Percentiles rank a stretch among this genome's conserved stretches.
These are phyloP conservation scores for Kazachstania psychrophila DNA, from an alignment of 805 yeast species.

Conservation along the genomic window DNA sequence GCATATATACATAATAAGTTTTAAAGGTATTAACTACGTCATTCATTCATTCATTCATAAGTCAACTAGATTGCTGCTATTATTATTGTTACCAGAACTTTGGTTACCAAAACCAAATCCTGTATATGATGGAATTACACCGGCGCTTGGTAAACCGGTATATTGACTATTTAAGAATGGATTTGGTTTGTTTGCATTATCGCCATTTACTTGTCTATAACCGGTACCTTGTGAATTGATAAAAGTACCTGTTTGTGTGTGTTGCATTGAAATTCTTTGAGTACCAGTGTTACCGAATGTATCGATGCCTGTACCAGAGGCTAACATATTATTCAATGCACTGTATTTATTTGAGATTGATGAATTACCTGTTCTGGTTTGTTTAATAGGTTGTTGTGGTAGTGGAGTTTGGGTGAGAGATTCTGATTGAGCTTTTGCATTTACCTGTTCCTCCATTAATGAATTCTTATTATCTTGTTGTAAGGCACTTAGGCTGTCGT, in stretches of 20 bases:
- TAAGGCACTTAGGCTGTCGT: conserved; percentile 7
- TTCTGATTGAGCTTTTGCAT: neutral
- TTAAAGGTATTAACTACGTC: too few species aligned
- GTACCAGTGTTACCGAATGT: conserved; percentile 49
- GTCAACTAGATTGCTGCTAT: conserved; percentile 19
- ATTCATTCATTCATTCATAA: conserved; percentile 2
- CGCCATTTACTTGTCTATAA: conserved; percentile 39
- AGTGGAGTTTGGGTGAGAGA: neutral
- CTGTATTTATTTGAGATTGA: conserved; percentile 50
- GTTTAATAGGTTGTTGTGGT: conserved; percentile 34
- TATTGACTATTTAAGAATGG: conserved; percentile 54
- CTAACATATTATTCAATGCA: conserved; percentile 68
- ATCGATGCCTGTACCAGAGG: conserved; percentile 86
- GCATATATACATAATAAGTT: conserved; percentile 2
- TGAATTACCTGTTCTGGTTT: conserved; percentile 46
- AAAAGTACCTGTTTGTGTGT: conserved; percentile 71
- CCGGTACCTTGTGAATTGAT: conserved; percentile 89
- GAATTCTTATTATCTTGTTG: conserved; percentile 3
- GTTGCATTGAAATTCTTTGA: conserved; percentile 82
- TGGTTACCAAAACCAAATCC: conserved; percentile 94
- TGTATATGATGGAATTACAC: conserved; percentile 72
- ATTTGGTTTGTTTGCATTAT: conserved; percentile 13
- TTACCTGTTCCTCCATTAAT: conserved; percentile 6
- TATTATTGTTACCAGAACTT: conserved; percentile 17
- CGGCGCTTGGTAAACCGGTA: conserved; percentile 57